Conservation (phyloP, 805 yeast species). For the Starmerella bombicola region DNA sequence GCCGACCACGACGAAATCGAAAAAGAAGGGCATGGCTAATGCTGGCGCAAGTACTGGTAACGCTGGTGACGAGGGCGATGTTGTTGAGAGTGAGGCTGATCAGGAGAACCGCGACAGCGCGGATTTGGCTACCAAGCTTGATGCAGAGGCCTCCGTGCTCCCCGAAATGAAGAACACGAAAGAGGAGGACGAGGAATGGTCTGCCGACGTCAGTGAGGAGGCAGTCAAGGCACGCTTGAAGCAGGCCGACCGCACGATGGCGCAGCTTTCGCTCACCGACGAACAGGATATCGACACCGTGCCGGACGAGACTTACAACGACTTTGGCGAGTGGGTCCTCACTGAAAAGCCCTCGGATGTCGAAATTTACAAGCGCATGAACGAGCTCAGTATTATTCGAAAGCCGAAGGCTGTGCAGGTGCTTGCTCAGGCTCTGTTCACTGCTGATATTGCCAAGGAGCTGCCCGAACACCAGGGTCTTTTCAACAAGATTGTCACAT, state of each 20-base stretch:
- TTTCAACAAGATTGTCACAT: slow-evolving; percentile 59
- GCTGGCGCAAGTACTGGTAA: slow-evolving; percentile 36
- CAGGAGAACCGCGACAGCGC: slow-evolving; percentile 49
- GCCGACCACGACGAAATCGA: slow-evolving; percentile 35
- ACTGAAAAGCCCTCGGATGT: slow-evolving; percentile 67
- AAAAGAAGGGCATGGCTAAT: slow-evolving; percentile 72
- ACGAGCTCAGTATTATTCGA: slow-evolving; percentile 57
- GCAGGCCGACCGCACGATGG: slow-evolving; percentile 51
- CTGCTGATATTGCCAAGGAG: slow-evolving; percentile 56
- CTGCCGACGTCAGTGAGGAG: slow-evolving; percentile 92
- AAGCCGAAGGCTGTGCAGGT: slow-evolving; percentile 77
- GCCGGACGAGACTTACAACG: slow-evolving; percentile 43
- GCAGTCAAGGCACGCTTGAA: slow-evolving; percentile 86
- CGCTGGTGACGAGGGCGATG: slow-evolving; percentile 23
- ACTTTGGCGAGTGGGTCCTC: slow-evolving; percentile 83
- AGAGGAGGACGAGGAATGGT: slow-evolving; percentile 89
- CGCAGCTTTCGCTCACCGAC: slow-evolving; percentile 28
- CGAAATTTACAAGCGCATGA: slow-evolving; percentile 83
- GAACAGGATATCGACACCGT: slow-evolving; percentile 27
- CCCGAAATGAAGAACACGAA: slow-evolving; percentile 36
- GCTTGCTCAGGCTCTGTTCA: slow-evolving; percentile 75
- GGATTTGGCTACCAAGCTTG: slow-evolving; percentile 62
- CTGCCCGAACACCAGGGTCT: slow-evolving; percentile 70
- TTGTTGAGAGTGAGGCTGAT: slow-evolving; percentile 26
- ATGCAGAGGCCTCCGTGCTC: slow-evolving; percentile 68